A percentile compares a stretch with the other conserved stretches of the same genome.
Conservation (phyloP, 169 alveolate species). For the Eimeria falciformis region DNA sequence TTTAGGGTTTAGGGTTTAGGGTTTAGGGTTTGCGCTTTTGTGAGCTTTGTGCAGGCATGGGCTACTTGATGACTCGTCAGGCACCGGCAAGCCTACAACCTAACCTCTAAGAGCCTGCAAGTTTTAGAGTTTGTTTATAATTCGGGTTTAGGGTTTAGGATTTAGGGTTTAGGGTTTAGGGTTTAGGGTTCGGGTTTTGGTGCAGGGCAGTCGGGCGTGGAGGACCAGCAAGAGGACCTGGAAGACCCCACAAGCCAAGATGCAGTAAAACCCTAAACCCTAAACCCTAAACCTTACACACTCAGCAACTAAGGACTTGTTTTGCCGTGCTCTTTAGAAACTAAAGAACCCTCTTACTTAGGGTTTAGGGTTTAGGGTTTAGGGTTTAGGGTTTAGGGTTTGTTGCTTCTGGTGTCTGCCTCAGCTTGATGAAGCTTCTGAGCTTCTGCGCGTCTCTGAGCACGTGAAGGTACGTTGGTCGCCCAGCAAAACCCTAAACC, state of each 20-base stretch:
- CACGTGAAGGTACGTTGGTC: neutral
- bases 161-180: slow-evolving; percentile 32
- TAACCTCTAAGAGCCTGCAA: neutral
- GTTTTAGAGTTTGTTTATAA: slow-evolving; percentile 2
- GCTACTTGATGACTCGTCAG: neutral
- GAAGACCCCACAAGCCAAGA: neutral
- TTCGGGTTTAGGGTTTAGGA: neutral
- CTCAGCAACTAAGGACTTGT: neutral
- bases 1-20: slow-evolving; percentile 58
- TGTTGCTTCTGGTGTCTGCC: too few species aligned
- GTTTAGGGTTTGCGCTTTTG: slow-evolving; percentile 36
- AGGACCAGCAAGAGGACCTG: neutral
- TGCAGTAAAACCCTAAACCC: slow-evolving; percentile 41
- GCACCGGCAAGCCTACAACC: neutral
- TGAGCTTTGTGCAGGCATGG: neutral
- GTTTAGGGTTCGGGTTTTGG: slow-evolving; percentile 25
- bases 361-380: slow-evolving; percentile 6
- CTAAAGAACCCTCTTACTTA: too few species aligned
- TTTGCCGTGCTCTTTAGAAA: neutral
- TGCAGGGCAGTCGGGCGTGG: neutral
- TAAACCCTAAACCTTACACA: slow-evolving; percentile 29
- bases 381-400: neutral
- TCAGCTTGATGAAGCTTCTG: slow-evolving; percentile 18
- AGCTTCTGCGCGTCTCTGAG: slow-evolving; percentile 48
- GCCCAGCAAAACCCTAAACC: neutral